Evolutionary conservation across 2,329 filamentous ascomycete species (phyloP).

Genomic region (Exophiala phaeomuriformis): DNA sequence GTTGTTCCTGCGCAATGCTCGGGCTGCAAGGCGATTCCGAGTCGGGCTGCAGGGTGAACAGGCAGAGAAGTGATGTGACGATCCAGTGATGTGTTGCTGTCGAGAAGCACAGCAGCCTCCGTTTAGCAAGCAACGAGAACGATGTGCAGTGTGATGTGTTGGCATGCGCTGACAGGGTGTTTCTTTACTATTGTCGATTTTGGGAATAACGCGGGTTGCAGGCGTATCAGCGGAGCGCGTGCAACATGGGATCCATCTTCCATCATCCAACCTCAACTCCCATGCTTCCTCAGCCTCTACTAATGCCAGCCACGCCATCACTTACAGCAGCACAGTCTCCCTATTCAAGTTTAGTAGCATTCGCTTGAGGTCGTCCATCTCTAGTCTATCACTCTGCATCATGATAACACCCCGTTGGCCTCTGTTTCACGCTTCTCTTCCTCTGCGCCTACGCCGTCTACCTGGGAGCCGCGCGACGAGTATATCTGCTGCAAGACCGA

Average conservation of each 20-base stretch:
- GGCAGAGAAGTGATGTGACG: neutral
- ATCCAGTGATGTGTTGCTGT: neutral
- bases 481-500: constrained; percentile 43
- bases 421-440: constrained; percentile 40
- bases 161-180: constrained; percentile 15
- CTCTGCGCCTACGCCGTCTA: constrained; percentile 34
- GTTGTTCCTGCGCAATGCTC: constrained; percentile 13
- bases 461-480: constrained; percentile 35
- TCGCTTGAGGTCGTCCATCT: neutral
- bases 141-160: constrained; percentile 10
- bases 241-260: neutral
- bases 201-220: constrained; percentile 12
- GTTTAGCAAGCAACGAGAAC: neutral
- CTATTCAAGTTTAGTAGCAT: no score
- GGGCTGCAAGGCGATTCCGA: constrained; percentile 7
- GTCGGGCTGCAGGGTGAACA: constrained; percentile 7
- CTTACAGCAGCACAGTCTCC: no score
- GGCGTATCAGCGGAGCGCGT: no score
- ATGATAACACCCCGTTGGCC: constrained; percentile 43
- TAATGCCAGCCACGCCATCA: no score
- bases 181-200: constrained; percentile 19
- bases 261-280: no score
- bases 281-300: no score
- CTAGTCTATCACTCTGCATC: neutral
- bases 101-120: neutral